Percentiles rank a stretch among this genome's conserved stretches.
Conservation (phyloP, 2,329 filamentous ascomycete genomes). For the Penicillium sp. region DNA sequence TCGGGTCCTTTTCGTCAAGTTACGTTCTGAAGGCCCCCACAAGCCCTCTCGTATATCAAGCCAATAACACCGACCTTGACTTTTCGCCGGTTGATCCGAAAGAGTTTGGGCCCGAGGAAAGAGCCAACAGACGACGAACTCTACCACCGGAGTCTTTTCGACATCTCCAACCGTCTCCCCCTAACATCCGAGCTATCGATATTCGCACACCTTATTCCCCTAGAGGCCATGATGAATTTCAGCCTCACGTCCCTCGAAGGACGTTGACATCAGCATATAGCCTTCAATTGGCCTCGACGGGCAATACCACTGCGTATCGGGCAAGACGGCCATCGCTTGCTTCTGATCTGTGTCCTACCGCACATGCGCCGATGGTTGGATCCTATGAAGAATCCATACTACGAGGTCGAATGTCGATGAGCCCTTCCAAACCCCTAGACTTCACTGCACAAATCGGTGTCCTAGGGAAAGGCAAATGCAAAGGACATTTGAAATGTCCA, state of each 20-base stretch:
- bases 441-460: constrained; percentile 96
- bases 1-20: constrained; percentile 72
- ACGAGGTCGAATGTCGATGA: constrained; percentile 93
- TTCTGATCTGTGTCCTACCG: constrained; percentile 73
- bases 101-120: constrained; percentile 49
- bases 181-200: constrained; percentile 37
- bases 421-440: constrained; percentile 85
- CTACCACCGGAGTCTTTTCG: constrained; percentile 64
- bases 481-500: constrained; percentile 79
- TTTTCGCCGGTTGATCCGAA: constrained; percentile 57
- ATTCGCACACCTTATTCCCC: constrained; percentile 46
- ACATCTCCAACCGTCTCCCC: constrained; percentile 48
- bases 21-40: constrained; percentile 88
- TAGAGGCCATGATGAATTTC: constrained; percentile 62
- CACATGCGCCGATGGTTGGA: constrained; percentile 93
- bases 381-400: constrained; percentile 98
- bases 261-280: constrained; percentile 66
- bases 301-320: constrained; percentile 38
- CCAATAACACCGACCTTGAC: constrained; percentile 78
- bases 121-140: constrained; percentile 66
- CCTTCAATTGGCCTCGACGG: constrained; percentile 50
- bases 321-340: constrained; percentile 68
- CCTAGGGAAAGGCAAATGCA: constrained; percentile 84
- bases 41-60: constrained; percentile 85
- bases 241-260: constrained; percentile 70